Conservation (phyloP, 73 alveolate genomes). For the Paramecium bursaria region DNA sequence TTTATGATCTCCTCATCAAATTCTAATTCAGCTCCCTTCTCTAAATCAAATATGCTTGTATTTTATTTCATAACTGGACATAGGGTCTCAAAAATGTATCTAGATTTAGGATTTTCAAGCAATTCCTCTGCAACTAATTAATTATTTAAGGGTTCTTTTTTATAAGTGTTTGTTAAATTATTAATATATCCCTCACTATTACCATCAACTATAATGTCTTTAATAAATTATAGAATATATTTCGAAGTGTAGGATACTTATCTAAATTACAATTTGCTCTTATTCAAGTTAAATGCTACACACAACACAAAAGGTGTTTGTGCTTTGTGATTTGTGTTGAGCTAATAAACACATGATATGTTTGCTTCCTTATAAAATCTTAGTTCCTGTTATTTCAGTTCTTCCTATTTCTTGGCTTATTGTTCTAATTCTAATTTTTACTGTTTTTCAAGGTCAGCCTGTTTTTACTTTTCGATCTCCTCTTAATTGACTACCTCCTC, state of each 20-base stretch:
- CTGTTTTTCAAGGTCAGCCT: neutral
- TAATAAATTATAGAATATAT: conserved; percentile 9
- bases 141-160: neutral
- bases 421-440: neutral
- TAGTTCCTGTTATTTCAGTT: neutral
- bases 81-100: conserved; percentile 35
- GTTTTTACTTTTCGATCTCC: neutral
- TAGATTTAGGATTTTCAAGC: conserved; percentile 1
- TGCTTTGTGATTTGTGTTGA: neutral
- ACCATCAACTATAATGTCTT: neutral
- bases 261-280: neutral
- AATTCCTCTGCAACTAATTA: neutral
- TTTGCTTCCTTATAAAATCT: conserved; percentile 1
- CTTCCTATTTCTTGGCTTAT: neutral
- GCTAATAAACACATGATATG: neutral
- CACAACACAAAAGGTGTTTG: neutral
- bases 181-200: neutral
- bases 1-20: neutral
- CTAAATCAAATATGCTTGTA: neutral
- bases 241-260: neutral
- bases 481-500: neutral
- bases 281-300: neutral
- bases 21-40: conserved; percentile 26
- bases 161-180: neutral
- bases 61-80: conserved; percentile 15